A percentile compares a stretch with the other conserved stretches of the same genome.
These are phyloP conservation scores for Schoenoplectus triqueter DNA, from an alignment of 202 grass and related monocot genomes.

Conservation along the genomic window DNA sequence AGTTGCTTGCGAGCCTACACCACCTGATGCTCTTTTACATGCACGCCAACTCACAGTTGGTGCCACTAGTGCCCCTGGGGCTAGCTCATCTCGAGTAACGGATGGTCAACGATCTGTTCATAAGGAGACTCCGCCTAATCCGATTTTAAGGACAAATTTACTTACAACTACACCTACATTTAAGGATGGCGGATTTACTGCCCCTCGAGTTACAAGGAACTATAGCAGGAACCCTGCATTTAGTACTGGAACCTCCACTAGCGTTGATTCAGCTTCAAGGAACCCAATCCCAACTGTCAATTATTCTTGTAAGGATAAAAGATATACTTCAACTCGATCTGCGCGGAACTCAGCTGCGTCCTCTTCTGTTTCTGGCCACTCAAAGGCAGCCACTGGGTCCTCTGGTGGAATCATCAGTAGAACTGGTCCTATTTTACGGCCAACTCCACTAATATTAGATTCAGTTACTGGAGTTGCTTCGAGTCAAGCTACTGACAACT, in stretches of 20 bases:
- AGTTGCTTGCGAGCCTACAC: background rate
- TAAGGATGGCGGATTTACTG: conserved; percentile 7
- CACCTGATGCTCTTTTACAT: conserved; percentile 2
- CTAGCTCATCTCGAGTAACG: conserved; percentile 25
- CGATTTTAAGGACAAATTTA: conserved; percentile 31
- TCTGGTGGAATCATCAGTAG: background rate
- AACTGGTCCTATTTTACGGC: background rate
- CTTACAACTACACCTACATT: conserved; percentile 14
- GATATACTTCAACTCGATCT: conserved; percentile 31
- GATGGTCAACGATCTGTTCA: background rate
- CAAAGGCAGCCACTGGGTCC: background rate
- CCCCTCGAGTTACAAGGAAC: background rate
- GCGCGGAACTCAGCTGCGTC: background rate
- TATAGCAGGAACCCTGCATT: conserved; percentile 18
- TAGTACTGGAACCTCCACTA: background rate
- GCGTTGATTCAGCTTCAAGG: conserved; percentile 1
- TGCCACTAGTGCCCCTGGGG: background rate
- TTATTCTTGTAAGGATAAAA: conserved; percentile 27
- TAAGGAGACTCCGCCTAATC: conserved; percentile 14
- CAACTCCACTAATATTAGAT: background rate
- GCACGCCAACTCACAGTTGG: background rate
- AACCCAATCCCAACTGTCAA: background rate
- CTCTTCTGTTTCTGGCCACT: conserved; percentile 26
- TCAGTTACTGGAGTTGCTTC: background rate
- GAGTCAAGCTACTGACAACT: background rate